Evolutionary conservation across 2,329 filamentous ascomycete species (phyloP), one percentile per base, ranked within the genome.

Genomic region (Chrysosporium keratinophilum): DNA sequence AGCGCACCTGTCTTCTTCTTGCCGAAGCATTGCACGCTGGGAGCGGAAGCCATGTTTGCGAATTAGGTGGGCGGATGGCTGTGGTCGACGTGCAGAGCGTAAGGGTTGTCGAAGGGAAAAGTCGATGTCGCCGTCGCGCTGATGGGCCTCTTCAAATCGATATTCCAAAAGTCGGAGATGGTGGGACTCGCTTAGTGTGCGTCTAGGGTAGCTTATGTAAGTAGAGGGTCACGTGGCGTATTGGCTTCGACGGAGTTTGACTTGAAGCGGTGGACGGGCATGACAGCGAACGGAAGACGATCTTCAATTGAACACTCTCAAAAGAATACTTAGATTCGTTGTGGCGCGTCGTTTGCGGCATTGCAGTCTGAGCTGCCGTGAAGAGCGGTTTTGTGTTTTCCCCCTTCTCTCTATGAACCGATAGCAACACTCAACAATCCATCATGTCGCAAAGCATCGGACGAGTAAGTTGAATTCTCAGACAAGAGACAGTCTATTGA

Each of bases 21-120:
- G 85, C 90, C 90, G 87, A 97, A 96, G 87, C 89, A 95, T 83
- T 95, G 89, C 70, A 89, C 86, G 76, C 82, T 86, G 78, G 87
- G 84, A 68, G 80, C 78, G 69, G 83, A 78, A 76, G 86, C 84
- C 83, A 88, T 88, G 76, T 71, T 50, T 50, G 46, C 41, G 33
- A 20, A 49, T 35, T 23, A 10, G 23, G 14, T 42, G 23, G 61
- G 63, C 60, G 58, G 62, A 69, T 70, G 67, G 67, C 50, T 45
- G 28, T 46, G 66, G 64, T 68, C 64, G 66, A 67, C 64, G 65
- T 66, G 66, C 66, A 64, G 60, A 63, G 62, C 65, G 66, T 66
- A 67, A 68, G 60, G 58, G 58, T 52, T 34, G 54, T 57, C 57
- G 50, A 40, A 39, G 42, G 34, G 23, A 11, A 37, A 40, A 31